Evolutionary conservation across 352 stramenopile genomes (phyloP), one percentile per base, ranked within the genome.

Genomic region (Salisapilia sapeloensis): DNA sequence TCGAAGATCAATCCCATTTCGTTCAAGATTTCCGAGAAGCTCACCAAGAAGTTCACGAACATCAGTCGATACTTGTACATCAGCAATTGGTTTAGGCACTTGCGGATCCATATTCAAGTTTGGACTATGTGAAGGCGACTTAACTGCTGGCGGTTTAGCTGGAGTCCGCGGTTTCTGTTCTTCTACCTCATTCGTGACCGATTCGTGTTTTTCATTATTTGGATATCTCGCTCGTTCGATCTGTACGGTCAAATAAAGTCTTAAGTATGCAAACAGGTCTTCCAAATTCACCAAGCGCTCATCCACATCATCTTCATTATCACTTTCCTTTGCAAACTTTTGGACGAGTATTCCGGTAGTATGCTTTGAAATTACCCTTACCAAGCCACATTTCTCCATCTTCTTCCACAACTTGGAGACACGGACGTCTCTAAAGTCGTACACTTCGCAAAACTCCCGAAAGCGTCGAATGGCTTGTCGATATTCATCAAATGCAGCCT

Each of bases 371-470:
- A 76, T 9, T n/a, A 79, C 29, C 1, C 59, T 31, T 1, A 46
- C 36, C 10, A 76, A 47, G 21, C 60, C 60, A 14, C 53, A 58
- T 10, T 42, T 33, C 8, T 74, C 46, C 42, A 76, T 59, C n/a
- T 69, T 37, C 28, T 57, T 60, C 55, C 60, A 74, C 9, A 74
- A 31, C 18, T 42, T 52, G 1, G 41, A 35, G 4, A 46, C 33
- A 1, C 39, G 18, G 18, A 74, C 47, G 7, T 56, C 44, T 6
- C 25, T 37, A 38, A 74, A 65, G 6, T 50, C 48, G 15, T 66
- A 51, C 12, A 71, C 39, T 3, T 74, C 50, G 18, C 63, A 79
- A 25, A 66, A 66, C 34, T 76, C 63, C 27, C 64, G 43, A 12
- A 79, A 56, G 2, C 56, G 33, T 4, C 38, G 29, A 23, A 62